phyloP scores from a whole-genome alignment of 768 basidiomycete genomes.

The Amanita jacksonii region DNA sequence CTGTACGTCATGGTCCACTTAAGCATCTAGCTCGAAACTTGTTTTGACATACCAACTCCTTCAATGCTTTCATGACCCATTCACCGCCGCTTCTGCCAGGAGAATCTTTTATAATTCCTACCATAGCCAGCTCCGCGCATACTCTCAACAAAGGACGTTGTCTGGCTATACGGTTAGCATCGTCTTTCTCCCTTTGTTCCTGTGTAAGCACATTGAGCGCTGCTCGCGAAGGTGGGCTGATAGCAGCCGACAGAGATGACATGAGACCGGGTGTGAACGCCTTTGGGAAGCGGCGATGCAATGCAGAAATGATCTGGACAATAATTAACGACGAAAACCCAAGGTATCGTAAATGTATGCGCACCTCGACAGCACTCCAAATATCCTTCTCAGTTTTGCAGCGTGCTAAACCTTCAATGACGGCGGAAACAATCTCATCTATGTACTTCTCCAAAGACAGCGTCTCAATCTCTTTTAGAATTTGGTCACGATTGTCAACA shows the following conservation, averaged over 20 bases:
- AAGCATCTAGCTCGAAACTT: background rate
- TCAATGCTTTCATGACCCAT: slow-evolving; percentile 82
- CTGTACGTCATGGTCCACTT: slow-evolving; percentile 29
- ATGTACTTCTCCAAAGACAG: slow-evolving; percentile 92
- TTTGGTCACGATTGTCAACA: slow-evolving; percentile 71
- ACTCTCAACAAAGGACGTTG: slow-evolving; percentile 84
- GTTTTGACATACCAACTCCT: slow-evolving; percentile 60
- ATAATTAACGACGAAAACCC: slow-evolving; percentile 3
- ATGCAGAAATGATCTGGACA: slow-evolving; percentile 69
- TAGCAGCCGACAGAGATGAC: slow-evolving; percentile 43
- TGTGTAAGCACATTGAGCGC: slow-evolving; percentile 45
- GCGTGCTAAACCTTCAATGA: slow-evolving; percentile 73
- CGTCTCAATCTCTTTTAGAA: slow-evolving; percentile 86
- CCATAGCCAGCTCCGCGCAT: slow-evolving; percentile 82
- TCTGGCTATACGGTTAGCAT: slow-evolving; percentile 62
- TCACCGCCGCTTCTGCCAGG: slow-evolving; percentile 68
- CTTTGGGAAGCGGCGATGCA: slow-evolving; percentile 81
- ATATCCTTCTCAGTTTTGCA: slow-evolving; percentile 93
- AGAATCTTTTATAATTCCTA: slow-evolving; percentile 72
- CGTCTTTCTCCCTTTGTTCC: slow-evolving; percentile 92
- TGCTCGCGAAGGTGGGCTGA: slow-evolving; percentile 50
- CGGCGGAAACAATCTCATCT: slow-evolving; percentile 85
- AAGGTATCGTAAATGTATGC: slow-evolving; percentile 6
- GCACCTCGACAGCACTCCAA: slow-evolving; percentile 88
- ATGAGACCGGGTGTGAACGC: slow-evolving; percentile 70